Evolutionary conservation across 148 eudicot genomes (phyloP).

Genomic region (Hydrangea macrophylla): DNA sequence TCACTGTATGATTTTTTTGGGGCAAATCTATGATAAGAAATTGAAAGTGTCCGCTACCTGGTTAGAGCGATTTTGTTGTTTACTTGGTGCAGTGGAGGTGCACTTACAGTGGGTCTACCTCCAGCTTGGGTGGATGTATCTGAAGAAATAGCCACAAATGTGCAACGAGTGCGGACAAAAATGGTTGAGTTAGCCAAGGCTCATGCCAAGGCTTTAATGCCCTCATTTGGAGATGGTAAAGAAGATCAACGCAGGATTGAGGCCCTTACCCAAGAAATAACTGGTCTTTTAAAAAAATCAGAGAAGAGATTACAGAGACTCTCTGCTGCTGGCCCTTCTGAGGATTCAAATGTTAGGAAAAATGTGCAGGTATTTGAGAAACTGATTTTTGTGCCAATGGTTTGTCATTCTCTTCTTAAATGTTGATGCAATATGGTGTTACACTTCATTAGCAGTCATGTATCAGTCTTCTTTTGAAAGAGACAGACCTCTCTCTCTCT

Average conservation of each 20-base stretch:
- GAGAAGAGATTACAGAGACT: conserved; percentile 81
- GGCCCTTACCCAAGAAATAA: conserved; percentile 79
- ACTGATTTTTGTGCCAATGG: not conserved
- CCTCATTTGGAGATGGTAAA: conserved; percentile 86
- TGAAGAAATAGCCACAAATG: conserved; percentile 79
- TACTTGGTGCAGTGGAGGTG: conserved; percentile 55
- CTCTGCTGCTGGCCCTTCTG: conserved; percentile 75
- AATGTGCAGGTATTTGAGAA: conserved; percentile 75
- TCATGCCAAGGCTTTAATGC: conserved; percentile 94
- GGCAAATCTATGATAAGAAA: not conserved
- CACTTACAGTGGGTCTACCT: conserved; percentile 85
- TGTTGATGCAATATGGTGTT: not conserved
- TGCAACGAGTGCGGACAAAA: conserved; percentile 65
- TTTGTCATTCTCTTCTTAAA: not conserved
- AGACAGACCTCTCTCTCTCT: not conserved
- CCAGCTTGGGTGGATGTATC: conserved; percentile 98
- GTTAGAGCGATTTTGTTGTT: conserved; percentile 7
- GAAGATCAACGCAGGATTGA: conserved; percentile 89
- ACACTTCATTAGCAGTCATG: not conserved
- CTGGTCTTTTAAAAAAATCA: conserved; percentile 71
- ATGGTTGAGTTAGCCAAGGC: conserved; percentile 89
- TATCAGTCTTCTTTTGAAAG: not conserved
- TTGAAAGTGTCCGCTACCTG: not conserved
- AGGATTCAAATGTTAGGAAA: conserved; percentile 84
- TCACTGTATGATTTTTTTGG: too few species aligned